Base-by-base conservation (phyloP, 176 grass and related monocot genomes). In the Puccinellia tenuiflora region DNA sequence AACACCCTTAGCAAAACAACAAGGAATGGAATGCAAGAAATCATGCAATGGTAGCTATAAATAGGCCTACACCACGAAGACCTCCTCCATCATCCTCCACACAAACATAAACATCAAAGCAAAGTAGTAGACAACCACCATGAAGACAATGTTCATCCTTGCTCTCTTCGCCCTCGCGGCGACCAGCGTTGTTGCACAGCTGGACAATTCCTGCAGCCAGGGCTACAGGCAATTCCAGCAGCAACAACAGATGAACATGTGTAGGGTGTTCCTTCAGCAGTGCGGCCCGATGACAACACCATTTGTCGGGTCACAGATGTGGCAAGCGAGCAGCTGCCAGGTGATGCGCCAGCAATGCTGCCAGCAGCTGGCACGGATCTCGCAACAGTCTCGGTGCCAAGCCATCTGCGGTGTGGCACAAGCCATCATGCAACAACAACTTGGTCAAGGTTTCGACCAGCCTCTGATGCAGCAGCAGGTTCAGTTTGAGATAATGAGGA, bases 331-430 rank as follows among this genome's bases (percentile, higher is more conserved):
- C 52, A 25, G 66, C 13, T 85, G 65, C 84, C 50, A 78, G 37
- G 39, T 25, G 28, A 68, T 71, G 24, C 51, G 26, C 8, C 83
- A 85, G 39, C 83, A 60, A 2, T 85, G 84, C 75, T 85, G 65
- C 53, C 28, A 25, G 15, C 76, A 28, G 65, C 7, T 86, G 28
- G 5, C 64, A 5, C 76, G 62, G 2, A 72, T 79, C 51, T 17
- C 25, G 3, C n/a, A 7, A 20, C 40, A 60, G 21, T 26, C 13
- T 15, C 37, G 40, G n/a, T 85, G 65, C 65, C 52, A 50, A 2
- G 76, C 15, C 29, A 59, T 72, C 35, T 71, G 51, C 5, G 3
- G 18, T 3, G 52, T 70, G 48, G 39, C 31, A 20, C 75, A 71
- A 1, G 29, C 15, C 38, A 75, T 61, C 52, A 39, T 48, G 66